A percentile compares a stretch with the other conserved stretches of the same genome.
phyloP scores from a whole-genome alignment of 306 rosid genomes.

The Mimosa bimucronata region DNA sequence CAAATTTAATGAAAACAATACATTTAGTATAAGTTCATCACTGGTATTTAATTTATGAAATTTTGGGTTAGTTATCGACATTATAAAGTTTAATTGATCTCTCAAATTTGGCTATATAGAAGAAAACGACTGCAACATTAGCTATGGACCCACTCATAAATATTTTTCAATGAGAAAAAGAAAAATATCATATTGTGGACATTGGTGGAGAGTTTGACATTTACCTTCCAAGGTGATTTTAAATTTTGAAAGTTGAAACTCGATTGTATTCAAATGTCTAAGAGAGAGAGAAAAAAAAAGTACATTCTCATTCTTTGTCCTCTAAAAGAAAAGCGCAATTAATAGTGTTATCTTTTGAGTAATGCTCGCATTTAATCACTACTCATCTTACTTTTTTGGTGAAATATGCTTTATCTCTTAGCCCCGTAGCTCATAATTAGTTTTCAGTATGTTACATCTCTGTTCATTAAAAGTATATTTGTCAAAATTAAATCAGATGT shows the following conservation, averaged over 20 bases:
- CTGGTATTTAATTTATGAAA: background rate
- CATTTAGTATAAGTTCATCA: background rate
- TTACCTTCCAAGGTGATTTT: background rate
- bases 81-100: background rate
- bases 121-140: background rate
- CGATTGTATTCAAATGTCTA: background rate
- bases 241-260: background rate
- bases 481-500: background rate
- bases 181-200: background rate
- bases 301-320: background rate
- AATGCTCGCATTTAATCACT: background rate
- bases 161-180: background rate
- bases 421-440: background rate
- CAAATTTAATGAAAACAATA: background rate
- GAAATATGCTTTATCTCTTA: too few species aligned
- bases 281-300: background rate
- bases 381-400: too few species aligned
- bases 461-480: too few species aligned
- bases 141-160: background rate
- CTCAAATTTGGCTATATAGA: background rate
- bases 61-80: background rate
- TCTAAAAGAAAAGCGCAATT: background rate
- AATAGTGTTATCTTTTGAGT: background rate
- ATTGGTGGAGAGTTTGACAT: background rate
- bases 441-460: too few species aligned